phyloP scores from a whole-genome alignment of 192 early-diverging fungal species.

The Backusella sp. region DNA sequence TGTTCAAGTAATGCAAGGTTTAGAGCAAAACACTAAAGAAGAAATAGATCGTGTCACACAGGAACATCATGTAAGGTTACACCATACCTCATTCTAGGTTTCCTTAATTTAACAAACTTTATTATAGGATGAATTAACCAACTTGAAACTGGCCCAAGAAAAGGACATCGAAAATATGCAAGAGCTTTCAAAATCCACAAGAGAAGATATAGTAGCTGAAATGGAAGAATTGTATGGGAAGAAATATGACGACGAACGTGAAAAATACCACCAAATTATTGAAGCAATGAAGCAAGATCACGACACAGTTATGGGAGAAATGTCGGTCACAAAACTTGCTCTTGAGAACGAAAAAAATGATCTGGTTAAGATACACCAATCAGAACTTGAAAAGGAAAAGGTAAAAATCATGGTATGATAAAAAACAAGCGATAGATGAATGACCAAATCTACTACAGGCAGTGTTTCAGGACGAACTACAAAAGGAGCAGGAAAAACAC shows the following conservation, averaged over 20 bases:
- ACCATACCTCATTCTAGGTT: neutral
- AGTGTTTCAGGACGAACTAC: neutral
- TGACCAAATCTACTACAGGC: neutral
- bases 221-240: neutral
- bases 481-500: slow-evolving; percentile 1
- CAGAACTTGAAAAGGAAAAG: neutral
- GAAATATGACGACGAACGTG: neutral
- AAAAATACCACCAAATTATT: neutral
- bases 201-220: neutral
- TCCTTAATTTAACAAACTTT: neutral
- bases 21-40: neutral
- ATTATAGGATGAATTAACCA: slow-evolving; percentile 1
- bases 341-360: neutral
- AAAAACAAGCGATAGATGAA: neutral
- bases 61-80: slow-evolving; percentile 1
- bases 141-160: neutral
- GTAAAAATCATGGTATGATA: neutral
- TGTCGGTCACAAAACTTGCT: neutral
- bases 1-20: slow-evolving; percentile 2
- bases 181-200: neutral
- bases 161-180: neutral
- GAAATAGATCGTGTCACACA: neutral
- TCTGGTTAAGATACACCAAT: neutral
- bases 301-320: neutral
- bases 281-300: neutral